Base-by-base conservation (phyloP, 2,329 filamentous ascomycete genomes). In the Botrytis elliptica region DNA sequence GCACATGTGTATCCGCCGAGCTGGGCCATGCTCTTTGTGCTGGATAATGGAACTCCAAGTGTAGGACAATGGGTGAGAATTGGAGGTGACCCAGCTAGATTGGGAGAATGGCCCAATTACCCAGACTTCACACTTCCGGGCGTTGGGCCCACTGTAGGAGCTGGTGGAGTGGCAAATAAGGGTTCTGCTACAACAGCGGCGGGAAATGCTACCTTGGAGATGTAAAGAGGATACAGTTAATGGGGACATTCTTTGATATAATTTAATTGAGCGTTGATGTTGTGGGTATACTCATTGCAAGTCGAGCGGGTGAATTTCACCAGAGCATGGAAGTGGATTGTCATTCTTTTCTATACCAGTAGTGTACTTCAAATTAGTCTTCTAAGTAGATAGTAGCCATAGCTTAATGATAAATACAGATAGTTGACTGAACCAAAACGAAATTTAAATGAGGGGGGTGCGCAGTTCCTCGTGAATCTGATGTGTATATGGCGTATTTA, bases 1-100 rank as follows among this genome's bases (percentile, higher is more conserved):
- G 84, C 84, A 16, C 85, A 90, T 77, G 82, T 89, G 70, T 85
- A 84, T 25, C 89, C 89, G 12, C 88, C 89, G 0, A 88, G 88
- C 8, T 91, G 89, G 89, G 90, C 88, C 77, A 87, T 89, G 80
- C 83, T 91, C 81, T 91, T 87, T 78, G 85, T 91, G 0, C 84
- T 91, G 4, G 89, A 91, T 72, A 86, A 86, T 10, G 86, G 86
- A 0, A 87, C 88, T n/a, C 90, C 90, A 0, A 88, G 86, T 14
- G 83, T 88, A 25, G 88, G 89, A 84, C 84, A 85, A n/a, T 88
- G 88, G 82, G 87, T 92, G 36, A 84, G 90, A 33, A 89, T 92
- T 70, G 90, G 90, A 29, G 89, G 89, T 29, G 90, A 92, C 80
- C 90, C 89, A 2, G 89, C 83, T 3, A 74, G 74, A 12, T 73